Percentiles rank a stretch among this genome's conserved stretches.
Evolutionary conservation across 768 basidiomycete genomes (phyloP).

Genomic region (Dioszegia hungarica): DNA sequence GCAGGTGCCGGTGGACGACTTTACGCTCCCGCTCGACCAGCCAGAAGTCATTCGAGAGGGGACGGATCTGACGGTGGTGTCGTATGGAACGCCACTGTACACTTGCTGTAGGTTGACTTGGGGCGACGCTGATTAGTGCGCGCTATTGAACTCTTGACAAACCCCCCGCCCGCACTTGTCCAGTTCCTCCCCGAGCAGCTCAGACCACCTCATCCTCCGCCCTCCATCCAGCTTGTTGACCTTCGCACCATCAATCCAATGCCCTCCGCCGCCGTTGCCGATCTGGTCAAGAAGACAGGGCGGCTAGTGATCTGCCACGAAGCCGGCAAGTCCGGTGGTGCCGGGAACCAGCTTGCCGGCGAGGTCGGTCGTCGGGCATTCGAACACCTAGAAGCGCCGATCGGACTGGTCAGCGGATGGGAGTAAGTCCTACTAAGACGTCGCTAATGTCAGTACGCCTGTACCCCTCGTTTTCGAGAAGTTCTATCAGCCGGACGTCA

Average conservation of each 20-base stretch:
- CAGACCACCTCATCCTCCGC: slow-evolving; percentile 57
- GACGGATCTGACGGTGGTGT: slow-evolving; percentile 77
- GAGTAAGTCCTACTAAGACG: slow-evolving; percentile 65
- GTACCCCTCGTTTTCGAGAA: slow-evolving; percentile 81
- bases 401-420: slow-evolving; percentile 83
- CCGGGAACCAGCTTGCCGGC: slow-evolving; percentile 86
- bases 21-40: slow-evolving; percentile 69
- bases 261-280: slow-evolving; percentile 72
- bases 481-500: slow-evolving; percentile 81
- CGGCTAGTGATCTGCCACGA: slow-evolving; percentile 86
- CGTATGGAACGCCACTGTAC: slow-evolving; percentile 92
- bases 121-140: slow-evolving; percentile 18
- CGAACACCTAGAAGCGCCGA: slow-evolving; percentile 78
- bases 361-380: slow-evolving; percentile 86
- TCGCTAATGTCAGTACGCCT: slow-evolving; percentile 59
- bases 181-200: slow-evolving; percentile 62
- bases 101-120: slow-evolving; percentile 55
- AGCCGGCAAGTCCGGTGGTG: slow-evolving; percentile 78
- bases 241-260: slow-evolving; percentile 82
- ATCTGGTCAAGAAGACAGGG: slow-evolving; percentile 80
- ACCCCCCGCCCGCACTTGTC: slow-evolving; percentile 63
- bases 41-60: slow-evolving; percentile 73
- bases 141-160: slow-evolving; percentile 67
- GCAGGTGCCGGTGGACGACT: slow-evolving; percentile 88
- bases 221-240: slow-evolving; percentile 76